phyloP scores from a whole-genome alignment of 2,329 filamentous ascomycete species.

The Curvularia sp. region DNA sequence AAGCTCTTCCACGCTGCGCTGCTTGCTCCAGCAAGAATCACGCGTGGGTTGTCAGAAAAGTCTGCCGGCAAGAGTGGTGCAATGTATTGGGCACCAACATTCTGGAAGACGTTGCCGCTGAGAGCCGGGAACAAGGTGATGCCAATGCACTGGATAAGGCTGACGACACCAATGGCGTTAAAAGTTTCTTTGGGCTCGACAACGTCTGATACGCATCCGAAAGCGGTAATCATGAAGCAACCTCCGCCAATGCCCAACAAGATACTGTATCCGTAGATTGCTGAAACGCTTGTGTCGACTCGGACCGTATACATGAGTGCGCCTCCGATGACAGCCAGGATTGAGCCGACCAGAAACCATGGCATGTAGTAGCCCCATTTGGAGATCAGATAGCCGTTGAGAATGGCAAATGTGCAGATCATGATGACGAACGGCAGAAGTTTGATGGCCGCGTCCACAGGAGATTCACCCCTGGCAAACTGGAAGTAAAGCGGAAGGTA shows the following conservation, averaged over 20 bases:
- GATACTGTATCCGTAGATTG: constrained; percentile 35
- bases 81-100: constrained; percentile 6
- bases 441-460: constrained; percentile 30
- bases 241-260: constrained; percentile 33
- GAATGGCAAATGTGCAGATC: constrained; percentile 18
- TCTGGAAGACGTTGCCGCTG: constrained; percentile 10
- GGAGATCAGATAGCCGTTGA: constrained; percentile 28
- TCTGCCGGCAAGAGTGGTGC: constrained; percentile 7
- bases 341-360: constrained; percentile 16
- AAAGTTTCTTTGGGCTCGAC: constrained; percentile 17
- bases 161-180: constrained; percentile 24
- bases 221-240: constrained; percentile 19
- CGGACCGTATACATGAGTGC: constrained; percentile 26
- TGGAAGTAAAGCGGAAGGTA: constrained; percentile 41
- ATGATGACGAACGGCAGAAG: constrained; percentile 37
- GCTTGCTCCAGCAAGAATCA: constrained; percentile 5
- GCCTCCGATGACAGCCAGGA: constrained; percentile 20
- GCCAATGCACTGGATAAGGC: constrained; percentile 19
- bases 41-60: constrained; percentile 3
- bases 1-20: constrained; percentile 3
- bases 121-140: constrained; percentile 15
- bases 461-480: constrained; percentile 28
- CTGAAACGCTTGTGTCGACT: constrained; percentile 11
- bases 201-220: constrained; percentile 20
- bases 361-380: constrained; percentile 31